Evolutionary conservation across 2,329 filamentous ascomycete species (phyloP), one percentile per base, ranked within the genome.

Genomic region (Aureobasidium leucospermi): DNA sequence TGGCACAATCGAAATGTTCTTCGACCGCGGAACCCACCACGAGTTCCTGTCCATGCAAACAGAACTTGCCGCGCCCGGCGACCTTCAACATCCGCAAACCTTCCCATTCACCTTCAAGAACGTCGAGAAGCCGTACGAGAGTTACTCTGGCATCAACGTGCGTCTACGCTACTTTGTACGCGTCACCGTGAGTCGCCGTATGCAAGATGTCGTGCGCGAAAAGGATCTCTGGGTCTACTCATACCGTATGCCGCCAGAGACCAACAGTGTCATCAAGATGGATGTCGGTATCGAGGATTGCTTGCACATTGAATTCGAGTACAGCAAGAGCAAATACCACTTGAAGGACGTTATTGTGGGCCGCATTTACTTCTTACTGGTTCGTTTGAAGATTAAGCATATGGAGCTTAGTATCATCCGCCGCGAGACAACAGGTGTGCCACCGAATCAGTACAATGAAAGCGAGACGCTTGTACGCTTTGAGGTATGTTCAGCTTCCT

Each of bases 81-180:
- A 99, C 79, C 88, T 99, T 60, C 94, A 97, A 73, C 95, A 99
- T 76, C 94, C 94, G 45, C 94, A 99, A 78, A 96, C 92, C 51
- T 96, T 96, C 75, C 90, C 96, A 67, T 99, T 99, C 84, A 96
- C 96, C 79, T 99, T 99, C 85, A 97, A 97, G 76, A 99, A 97
- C 75, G 91, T 99, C 69, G 94, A 99, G 83, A 99, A 99, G 81
- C 92, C 96, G 75, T 99, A 99, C 81, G 95, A 99, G 78, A 96
- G 92, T 65, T 99, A 99, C 82, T 96, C 96, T 73, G 94, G 94
- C 71, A 99, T 99, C 84, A 99, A 99, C 73, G 94, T 99, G 70
- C 96, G 96, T 80, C 84, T 99, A 73, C 91, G 94, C 67, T 99
- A 99, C 83, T 97, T 97, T 76, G 87, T 97, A 60, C 89, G 92